Evolutionary conservation across 1,284 basidiomycete species (phyloP).

Genomic region (Veloboletus limbatus): DNA sequence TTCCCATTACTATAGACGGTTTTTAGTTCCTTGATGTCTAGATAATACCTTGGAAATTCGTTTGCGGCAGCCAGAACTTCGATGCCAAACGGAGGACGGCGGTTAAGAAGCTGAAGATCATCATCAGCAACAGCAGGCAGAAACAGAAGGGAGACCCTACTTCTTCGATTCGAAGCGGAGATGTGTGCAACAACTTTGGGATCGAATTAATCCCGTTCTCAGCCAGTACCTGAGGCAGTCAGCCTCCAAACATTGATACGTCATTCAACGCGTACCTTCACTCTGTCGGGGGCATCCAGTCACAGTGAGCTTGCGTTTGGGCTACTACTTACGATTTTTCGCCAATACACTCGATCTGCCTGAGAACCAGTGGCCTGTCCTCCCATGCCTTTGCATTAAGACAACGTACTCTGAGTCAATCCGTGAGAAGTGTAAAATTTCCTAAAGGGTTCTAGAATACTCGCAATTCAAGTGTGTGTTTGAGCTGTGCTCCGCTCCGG

Average conservation of each 20-base stretch:
- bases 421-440: constrained; percentile 7
- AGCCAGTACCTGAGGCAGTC: constrained; percentile 56
- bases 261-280: constrained; percentile 45
- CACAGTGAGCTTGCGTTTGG: not conserved
- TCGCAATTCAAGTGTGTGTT: constrained; percentile 70
- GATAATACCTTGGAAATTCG: constrained; percentile 61
- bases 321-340: constrained; percentile 71
- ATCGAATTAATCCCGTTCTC: constrained; percentile 68
- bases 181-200: constrained; percentile 51
- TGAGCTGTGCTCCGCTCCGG: constrained; percentile 59
- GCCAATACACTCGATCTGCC: constrained; percentile 78
- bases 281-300: constrained; percentile 34
- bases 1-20: constrained; percentile 43
- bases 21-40: constrained; percentile 48
- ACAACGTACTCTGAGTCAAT: constrained; percentile 56
- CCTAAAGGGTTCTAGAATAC: constrained; percentile 16
- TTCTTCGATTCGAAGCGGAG: constrained; percentile 58
- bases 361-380: constrained; percentile 72
- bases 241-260: constrained; percentile 1
- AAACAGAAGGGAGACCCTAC: constrained; percentile 38
- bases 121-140: constrained; percentile 5
- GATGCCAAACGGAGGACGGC: constrained; percentile 68
- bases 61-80: constrained; percentile 59
- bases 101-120: constrained; percentile 64
- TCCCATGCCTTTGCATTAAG: constrained; percentile 83